A percentile compares a stretch with the other conserved stretches of the same genome.
Evolutionary conservation across 2,329 filamentous ascomycete species (phyloP).

Genomic region (Monosporascus sp.): DNA sequence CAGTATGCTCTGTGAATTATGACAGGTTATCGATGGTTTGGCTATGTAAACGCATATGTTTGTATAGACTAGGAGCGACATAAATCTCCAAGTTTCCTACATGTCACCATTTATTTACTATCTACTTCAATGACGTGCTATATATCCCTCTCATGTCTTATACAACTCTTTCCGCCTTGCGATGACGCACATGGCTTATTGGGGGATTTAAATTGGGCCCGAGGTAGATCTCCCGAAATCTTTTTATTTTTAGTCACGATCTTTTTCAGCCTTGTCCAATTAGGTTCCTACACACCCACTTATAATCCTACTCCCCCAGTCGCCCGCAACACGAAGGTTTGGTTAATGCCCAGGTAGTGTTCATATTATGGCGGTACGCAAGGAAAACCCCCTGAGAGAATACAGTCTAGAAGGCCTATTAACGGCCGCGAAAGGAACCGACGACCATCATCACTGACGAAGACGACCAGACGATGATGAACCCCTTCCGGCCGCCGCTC

Average conservation of each 20-base stretch:
- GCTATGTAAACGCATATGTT: not conserved
- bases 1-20: not conserved
- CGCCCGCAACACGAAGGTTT: not conserved
- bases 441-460: constrained; percentile 19
- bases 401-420: not conserved
- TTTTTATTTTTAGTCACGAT: not conserved
- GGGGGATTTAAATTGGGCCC: not conserved
- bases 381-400: not conserved
- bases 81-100: not conserved
- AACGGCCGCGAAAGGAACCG: constrained; percentile 8
- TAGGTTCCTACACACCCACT: not conserved
- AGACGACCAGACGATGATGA: constrained; percentile 33
- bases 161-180: not conserved
- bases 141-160: not conserved
- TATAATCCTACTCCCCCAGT: not conserved
- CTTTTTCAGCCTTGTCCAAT: not conserved
- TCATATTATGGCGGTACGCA: not conserved
- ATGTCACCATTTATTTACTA: not conserved
- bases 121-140: not conserved
- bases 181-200: not conserved
- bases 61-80: not conserved
- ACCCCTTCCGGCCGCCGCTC: constrained; percentile 69
- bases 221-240: not conserved
- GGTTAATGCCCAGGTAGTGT: not conserved
- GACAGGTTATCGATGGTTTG: not conserved